Evolutionary conservation across 164 flowering plant genomes (phyloP).

Genomic region (Berberis vulgaris): DNA sequence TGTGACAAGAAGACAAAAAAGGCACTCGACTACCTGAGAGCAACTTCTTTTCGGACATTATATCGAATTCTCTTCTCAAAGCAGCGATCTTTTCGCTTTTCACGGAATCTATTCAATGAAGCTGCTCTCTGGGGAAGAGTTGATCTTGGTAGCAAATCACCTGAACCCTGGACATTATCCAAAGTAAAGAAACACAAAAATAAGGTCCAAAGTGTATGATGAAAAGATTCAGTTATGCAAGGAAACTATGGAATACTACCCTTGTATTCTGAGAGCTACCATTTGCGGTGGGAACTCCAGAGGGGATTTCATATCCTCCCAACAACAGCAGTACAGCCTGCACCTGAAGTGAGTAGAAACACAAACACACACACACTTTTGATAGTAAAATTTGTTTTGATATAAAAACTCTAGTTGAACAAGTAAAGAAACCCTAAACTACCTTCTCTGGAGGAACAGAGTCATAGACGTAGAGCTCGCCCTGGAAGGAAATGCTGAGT

Average conservation of each 20-base stretch:
- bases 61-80: conserved; percentile 77
- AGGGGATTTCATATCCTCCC: conserved; percentile 64
- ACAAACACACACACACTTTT: too few relatives aligned
- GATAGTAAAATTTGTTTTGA: neutral
- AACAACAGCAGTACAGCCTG: conserved; percentile 57
- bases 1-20: neutral
- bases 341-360: conserved; percentile 26
- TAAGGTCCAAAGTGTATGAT: neutral
- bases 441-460: conserved; percentile 58
- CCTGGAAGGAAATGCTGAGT: conserved; percentile 50
- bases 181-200: neutral
- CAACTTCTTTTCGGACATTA: conserved; percentile 62
- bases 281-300: conserved; percentile 29
- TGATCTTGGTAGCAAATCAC: conserved; percentile 29
- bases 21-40: conserved; percentile 36
- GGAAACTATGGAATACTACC: conserved; percentile 16
- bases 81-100: conserved; percentile 68
- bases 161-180: conserved; percentile 21
- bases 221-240: neutral
- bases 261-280: conserved; percentile 23
- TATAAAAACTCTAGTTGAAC: neutral
- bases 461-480: conserved; percentile 60
- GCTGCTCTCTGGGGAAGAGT: conserved; percentile 51
- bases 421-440: neutral
- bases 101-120: conserved; percentile 53